Percentiles rank a stretch among this genome's conserved stretches.
phyloP scores from a whole-genome alignment of 2,329 filamentous ascomycete genomes.

The Cadophora sp. region DNA sequence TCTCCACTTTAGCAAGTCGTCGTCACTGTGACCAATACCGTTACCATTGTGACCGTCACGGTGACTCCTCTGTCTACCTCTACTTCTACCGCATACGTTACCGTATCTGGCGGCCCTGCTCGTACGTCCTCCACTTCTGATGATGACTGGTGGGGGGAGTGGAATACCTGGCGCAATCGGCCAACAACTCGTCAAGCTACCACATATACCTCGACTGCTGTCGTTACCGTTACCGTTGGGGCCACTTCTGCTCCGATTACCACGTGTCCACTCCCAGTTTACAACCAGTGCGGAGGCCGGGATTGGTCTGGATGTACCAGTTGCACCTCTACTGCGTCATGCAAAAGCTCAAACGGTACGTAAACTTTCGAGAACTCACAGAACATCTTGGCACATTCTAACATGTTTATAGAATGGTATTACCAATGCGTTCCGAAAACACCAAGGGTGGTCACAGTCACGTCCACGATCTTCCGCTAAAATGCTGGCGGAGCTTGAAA shows the following conservation, averaged over 20 bases:
- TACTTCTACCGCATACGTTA: conserved; percentile 21
- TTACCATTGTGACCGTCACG: conserved; percentile 10
- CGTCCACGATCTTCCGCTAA: conserved; percentile 20
- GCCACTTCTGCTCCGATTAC: conserved; percentile 8
- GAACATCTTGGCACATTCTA: neutral
- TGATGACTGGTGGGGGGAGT: neutral
- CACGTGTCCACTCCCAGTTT: conserved; percentile 27
- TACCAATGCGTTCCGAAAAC: conserved; percentile 22
- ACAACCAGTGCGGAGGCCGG: conserved; percentile 29
- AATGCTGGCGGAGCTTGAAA: neutral
- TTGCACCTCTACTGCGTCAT: conserved; percentile 20
- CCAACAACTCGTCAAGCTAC: conserved; percentile 10
- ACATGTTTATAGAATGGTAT: conserved; percentile 17
- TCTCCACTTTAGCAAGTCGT: conserved; percentile 19
- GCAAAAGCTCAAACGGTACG: conserved; percentile 24
- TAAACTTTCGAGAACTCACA: neutral
- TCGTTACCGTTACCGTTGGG: conserved; percentile 7
- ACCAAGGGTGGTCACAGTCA: conserved; percentile 19
- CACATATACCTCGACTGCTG: conserved; percentile 19
- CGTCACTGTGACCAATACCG: conserved; percentile 24
- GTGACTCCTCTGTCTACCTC: conserved; percentile 16
- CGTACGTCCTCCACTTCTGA: conserved; percentile 11
- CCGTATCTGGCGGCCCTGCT: conserved; percentile 9
- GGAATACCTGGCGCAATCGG: neutral
- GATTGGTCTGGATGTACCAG: conserved; percentile 27